Evolutionary conservation across 2,329 filamentous ascomycete species (phyloP), one percentile per base, ranked within the genome.

Genomic region (Gaeumannomyces tritici): DNA sequence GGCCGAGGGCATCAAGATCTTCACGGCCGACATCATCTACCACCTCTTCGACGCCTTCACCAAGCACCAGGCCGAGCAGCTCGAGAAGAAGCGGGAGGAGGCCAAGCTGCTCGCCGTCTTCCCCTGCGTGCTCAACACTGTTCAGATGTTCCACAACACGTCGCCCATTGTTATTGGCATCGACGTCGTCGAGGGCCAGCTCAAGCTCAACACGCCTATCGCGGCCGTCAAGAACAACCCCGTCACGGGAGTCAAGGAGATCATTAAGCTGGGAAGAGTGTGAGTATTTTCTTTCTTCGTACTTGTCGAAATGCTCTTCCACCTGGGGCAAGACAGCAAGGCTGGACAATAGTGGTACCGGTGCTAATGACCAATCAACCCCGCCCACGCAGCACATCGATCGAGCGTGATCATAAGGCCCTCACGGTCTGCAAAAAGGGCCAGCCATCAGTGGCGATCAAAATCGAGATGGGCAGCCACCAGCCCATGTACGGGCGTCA

Each of bases 81-180:
- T 88, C 33, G 92, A 93, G 77, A 89, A 93, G 81, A 93, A 92
- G 80, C 97, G 97, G 82, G 93, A 98, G 72, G 93, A 98, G 71
- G 90, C 88, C 71, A 98, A 98, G 81, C 86, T 97, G 79, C 79
- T 95, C 70, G 96, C 95, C 56, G 93, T 99, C 69, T 99, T 98
- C 85, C 96, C 95, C 47, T 98, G 95, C 72, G 90, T 98, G 51
- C 84, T 99, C 62, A 85, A 84, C 68, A 86, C 93, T 0, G 90
- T 99, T 54, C 92, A 92, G 21, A 90, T 99, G 31, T 99, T 99
- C 85, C 98, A 98, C 84, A 99, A 99, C 84, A 96, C 93, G 61
- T 85, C 87, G 67, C 95, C 95, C 51, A 98, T 99, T 69, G 91
- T 99, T 64, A 81, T 99, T 59, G 95, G 95, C 79, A 89, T 98